Conservation (phyloP, 2,329 filamentous ascomycete species). For the Huntiella moniliformis region DNA sequence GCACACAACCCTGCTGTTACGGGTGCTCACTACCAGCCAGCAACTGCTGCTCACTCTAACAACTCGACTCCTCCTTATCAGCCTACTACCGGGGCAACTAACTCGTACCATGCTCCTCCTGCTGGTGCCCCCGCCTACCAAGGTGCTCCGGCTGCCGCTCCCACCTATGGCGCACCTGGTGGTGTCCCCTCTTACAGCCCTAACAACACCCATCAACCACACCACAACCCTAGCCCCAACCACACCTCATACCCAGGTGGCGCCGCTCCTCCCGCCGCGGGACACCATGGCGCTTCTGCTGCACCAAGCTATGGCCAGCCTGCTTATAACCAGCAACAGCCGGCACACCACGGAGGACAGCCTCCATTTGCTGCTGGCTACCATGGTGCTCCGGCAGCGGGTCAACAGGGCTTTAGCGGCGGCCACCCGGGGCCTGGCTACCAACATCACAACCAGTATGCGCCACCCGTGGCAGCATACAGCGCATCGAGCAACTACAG, state of each 20-base stretch:
- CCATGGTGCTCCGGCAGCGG: constrained; percentile 6
- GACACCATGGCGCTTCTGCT: constrained; percentile 15
- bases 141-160: constrained; percentile 14
- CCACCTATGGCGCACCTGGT: constrained; percentile 14
- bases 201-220: constrained; percentile 9
- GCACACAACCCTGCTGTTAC: constrained; percentile 9
- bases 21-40: constrained; percentile 5
- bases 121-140: constrained; percentile 6
- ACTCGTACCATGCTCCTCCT: constrained; percentile 6
- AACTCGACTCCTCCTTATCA: constrained; percentile 16
- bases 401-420: constrained; percentile 13
- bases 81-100: neutral
- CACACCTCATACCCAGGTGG: constrained; percentile 8
- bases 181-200: constrained; percentile 13
- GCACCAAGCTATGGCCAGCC: constrained; percentile 17
- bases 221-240: constrained; percentile 13
- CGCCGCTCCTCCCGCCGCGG: neutral
- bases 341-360: constrained; percentile 12
- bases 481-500: constrained; percentile 6
- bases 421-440: constrained; percentile 11
- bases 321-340: constrained; percentile 14
- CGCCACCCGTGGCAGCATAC: constrained; percentile 11
- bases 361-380: constrained; percentile 6
- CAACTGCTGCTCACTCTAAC: constrained; percentile 17
- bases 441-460: constrained; percentile 14